A percentile compares a stretch with the other conserved stretches of the same genome.
Conservation (phyloP, 352 stramenopile genomes). For the Globisporangium irregulare region DNA sequence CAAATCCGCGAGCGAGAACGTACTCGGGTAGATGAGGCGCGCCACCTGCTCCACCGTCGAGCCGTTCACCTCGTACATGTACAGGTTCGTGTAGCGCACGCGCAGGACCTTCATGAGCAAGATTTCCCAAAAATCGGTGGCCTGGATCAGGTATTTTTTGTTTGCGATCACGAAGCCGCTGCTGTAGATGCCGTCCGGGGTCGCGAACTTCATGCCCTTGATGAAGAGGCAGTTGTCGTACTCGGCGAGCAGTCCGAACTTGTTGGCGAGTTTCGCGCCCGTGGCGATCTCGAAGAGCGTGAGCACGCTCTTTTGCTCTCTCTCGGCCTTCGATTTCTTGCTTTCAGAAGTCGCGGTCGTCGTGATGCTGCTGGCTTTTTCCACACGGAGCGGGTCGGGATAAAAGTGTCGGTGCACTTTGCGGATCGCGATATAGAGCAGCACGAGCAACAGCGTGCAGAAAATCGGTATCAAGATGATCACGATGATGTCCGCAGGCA, state of each 20-base stretch:
- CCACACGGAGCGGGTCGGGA: conserved; percentile 6
- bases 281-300: conserved; percentile 26
- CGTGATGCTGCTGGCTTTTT: neutral
- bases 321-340: conserved; percentile 4
- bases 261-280: conserved; percentile 21
- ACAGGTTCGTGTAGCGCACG: conserved; percentile 21
- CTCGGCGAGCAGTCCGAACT: conserved; percentile 21
- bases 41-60: conserved; percentile 7
- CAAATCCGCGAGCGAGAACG: neutral
- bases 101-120: conserved; percentile 21
- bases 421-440: conserved; percentile 16
- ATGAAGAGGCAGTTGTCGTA: conserved; percentile 28
- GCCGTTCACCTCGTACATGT: conserved; percentile 21
- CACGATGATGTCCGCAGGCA: neutral
- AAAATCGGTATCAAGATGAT: conserved; percentile 11
- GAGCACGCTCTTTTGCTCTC: conserved; percentile 20
- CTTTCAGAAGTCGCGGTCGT: conserved; percentile 10
- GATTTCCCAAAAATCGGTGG: conserved; percentile 21
- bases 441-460: conserved; percentile 11
- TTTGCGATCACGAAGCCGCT: conserved; percentile 32
- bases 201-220: conserved; percentile 27
- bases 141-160: conserved; percentile 20
- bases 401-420: conserved; percentile 19
- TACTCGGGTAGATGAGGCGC: conserved; percentile 3
- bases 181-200: conserved; percentile 28